Evolutionary conservation across 2,329 filamentous ascomycete species (phyloP), one percentile per base, ranked within the genome.

Genomic region (Tothia fuscella): DNA sequence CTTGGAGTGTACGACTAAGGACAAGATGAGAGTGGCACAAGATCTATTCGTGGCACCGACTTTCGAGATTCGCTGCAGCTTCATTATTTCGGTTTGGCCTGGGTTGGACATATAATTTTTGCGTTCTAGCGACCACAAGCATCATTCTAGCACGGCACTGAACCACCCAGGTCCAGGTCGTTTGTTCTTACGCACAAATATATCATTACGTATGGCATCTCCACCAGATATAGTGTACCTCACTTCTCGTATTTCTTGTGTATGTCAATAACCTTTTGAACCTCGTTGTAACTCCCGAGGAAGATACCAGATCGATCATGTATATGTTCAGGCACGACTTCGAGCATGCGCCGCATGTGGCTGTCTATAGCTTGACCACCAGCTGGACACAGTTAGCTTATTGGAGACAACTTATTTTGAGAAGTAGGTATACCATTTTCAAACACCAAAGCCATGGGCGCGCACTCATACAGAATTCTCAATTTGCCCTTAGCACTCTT

Each of bases 401-500:
- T 17, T 29, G 9, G 26, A n/a, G 26, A 29, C 26, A 9, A 29
- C 26, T 9, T 9, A 38, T 31, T 7, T n/a, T 29, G 26, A 29
- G n/a, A n/a, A n/a, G 9, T 29, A 17, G 35, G 68, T 80, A 66
- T 63, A 89, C 84, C 91, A 65, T 98, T 95, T 67, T 98, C 91
- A 62, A 98, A 96, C 5, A 98, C 76, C 80, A 96, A 83, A 19
- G 91, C 91, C 91, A 98, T 98, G 29, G 91, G 91, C 12, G 91
- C 91, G 60, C 91, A 98, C 70, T 98, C 91, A 66, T 98, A 98
- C 54, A 98, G 62, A 51, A 98, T 98, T 50, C 91, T 76, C 51
- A 98, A 74, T 72, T 98, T 98, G 52, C 91, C 91, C 77, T 96
- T 98, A 49, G 88, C 86, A 57, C 82, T 93, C 79, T 98, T 96